Conservation (phyloP, 768 basidiomycete genomes). For the Phaffia australis region DNA sequence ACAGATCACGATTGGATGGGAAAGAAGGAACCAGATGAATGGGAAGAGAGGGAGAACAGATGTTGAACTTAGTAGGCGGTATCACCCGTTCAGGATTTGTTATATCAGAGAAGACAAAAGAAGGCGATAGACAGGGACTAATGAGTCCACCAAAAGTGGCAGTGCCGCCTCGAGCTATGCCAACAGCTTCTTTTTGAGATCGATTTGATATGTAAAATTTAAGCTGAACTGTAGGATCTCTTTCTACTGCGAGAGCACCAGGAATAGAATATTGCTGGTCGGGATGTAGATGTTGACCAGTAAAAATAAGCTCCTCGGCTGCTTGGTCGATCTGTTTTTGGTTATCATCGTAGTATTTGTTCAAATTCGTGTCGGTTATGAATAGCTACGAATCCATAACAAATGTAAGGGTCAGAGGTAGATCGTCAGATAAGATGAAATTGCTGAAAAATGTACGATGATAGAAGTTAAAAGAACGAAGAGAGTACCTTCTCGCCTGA, state of each 20-base stretch:
- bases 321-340: neutral
- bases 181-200: neutral
- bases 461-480: no score
- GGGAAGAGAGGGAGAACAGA: neutral
- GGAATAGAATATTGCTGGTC: no score
- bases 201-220: conserved; percentile 2
- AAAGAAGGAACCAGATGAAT: neutral
- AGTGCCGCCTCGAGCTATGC: neutral
- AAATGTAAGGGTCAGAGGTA: no score
- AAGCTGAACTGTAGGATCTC: no score
- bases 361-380: conserved; percentile 10
- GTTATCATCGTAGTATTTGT: neutral
- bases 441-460: no score
- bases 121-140: neutral
- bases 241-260: no score
- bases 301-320: neutral
- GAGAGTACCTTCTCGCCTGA: conserved; percentile 58
- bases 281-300: neutral
- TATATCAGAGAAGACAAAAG: neutral
- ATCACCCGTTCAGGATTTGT: neutral
- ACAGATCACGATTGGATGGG: neutral
- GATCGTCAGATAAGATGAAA: no score
- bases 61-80: neutral
- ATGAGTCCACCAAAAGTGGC: conserved; percentile 18
- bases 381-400: neutral